Evolutionary conservation across 768 basidiomycete genomes (phyloP).

Genomic region (Leccinellum luteum): DNA sequence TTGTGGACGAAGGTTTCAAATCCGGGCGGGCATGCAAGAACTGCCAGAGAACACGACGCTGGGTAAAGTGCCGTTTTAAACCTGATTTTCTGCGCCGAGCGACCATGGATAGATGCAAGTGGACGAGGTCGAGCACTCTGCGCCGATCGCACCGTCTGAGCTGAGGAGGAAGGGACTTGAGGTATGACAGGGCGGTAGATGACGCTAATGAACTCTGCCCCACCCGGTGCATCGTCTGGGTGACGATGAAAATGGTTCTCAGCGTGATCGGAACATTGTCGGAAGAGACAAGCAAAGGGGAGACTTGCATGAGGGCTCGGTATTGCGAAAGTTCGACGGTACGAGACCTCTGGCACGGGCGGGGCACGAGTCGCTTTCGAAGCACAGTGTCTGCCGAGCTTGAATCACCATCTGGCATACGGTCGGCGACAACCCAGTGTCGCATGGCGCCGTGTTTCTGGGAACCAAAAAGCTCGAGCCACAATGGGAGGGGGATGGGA

Average conservation of each 20-base stretch:
- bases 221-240: constrained; percentile 44
- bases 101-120: constrained; percentile 41
- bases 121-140: constrained; percentile 49
- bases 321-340: constrained; percentile 29
- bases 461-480: constrained; percentile 59
- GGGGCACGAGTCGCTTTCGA: constrained; percentile 16
- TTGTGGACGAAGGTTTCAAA: constrained; percentile 56
- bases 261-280: constrained; percentile 38
- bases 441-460: constrained; percentile 36
- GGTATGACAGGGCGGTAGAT: constrained; percentile 46
- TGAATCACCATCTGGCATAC: not conserved
- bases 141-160: constrained; percentile 36
- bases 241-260: constrained; percentile 43
- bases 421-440: constrained; percentile 11
- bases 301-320: constrained; percentile 40
- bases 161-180: constrained; percentile 45
- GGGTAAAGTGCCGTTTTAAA: constrained; percentile 42
- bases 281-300: constrained; percentile 36
- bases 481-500: constrained; percentile 45
- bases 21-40: constrained; percentile 46
- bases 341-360: constrained; percentile 9
- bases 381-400: not conserved
- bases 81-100: constrained; percentile 34
- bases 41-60: constrained; percentile 42
- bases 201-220: constrained; percentile 40